Percentiles rank a stretch among this genome's conserved stretches.
phyloP scores from a whole-genome alignment of 2,329 filamentous ascomycete genomes.

The Cyphellophora attinorum region DNA sequence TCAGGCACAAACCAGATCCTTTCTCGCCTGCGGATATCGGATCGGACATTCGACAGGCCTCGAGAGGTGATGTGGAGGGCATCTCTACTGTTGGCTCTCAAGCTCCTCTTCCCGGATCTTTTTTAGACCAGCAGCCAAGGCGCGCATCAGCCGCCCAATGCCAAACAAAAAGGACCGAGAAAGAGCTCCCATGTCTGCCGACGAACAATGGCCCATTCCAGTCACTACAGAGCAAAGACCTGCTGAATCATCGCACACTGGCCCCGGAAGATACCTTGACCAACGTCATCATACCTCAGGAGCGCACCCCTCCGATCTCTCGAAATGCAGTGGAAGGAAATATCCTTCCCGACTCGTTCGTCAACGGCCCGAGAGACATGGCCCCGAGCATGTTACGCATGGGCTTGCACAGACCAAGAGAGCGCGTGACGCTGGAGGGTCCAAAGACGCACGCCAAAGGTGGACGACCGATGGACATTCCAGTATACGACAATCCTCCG shows the following conservation, averaged over 20 bases:
- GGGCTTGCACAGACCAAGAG: conserved; percentile 2
- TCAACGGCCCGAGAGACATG: background rate
- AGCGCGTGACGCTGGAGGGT: conserved; percentile 1
- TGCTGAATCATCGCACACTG: background rate
- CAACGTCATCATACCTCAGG: background rate
- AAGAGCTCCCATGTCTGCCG: conserved; percentile 18
- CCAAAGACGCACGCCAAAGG: conserved; percentile 1
- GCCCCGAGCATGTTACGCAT: conserved; percentile 7
- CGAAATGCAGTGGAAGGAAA: conserved; percentile 1
- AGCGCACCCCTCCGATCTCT: conserved; percentile 1
- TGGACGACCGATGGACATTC: conserved; percentile 8
- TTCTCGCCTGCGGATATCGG: conserved; percentile 31
- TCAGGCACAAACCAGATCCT: background rate
- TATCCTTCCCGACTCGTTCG: background rate
- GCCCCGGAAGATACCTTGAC: background rate
- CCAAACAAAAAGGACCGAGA: conserved; percentile 10
- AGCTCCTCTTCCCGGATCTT: too few relatives aligned
- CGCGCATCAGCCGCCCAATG: conserved; percentile 3
- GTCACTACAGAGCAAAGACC: conserved; percentile 5
- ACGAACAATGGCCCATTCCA: conserved; percentile 18
- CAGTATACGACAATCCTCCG: conserved; percentile 15
- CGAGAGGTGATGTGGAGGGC: conserved; percentile 11
- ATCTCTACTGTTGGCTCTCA: too few relatives aligned
- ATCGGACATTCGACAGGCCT: conserved; percentile 4
- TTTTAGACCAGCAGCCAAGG: conserved; percentile 18